Evolutionary conservation across 768 basidiomycete genomes (phyloP), one percentile per base, ranked within the genome.

Genomic region (Tulasnella sp.): DNA sequence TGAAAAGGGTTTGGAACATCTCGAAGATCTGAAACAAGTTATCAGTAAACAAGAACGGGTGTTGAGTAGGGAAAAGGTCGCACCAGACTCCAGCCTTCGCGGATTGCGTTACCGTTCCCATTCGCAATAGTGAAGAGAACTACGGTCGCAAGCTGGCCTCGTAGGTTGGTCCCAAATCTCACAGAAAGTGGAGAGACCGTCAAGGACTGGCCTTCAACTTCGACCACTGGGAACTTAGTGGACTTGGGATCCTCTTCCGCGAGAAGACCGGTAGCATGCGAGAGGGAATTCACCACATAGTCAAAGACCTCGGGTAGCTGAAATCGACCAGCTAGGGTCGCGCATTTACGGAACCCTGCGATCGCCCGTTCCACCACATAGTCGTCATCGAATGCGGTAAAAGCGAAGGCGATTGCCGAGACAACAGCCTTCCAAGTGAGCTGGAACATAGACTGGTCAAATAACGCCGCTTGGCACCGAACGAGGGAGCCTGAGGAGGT

Each of bases 61-160:
- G 58, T 31, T 79, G 40, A 39, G 73, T 21, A 75, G 73, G 44
- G 80, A 71, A 34, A 9, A 34, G 38, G 19, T n/a, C 87, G 81
- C 81, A 95, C 94, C 87, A 95, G 93, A 5, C 91, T 92, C 98
- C 98, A 99, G 36, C 97, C 97, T 84, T 97, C 95, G 40, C 97
- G 90, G 75, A 99, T 89, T 14, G 95, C 94, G 81, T 95, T 93
- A 10, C 95, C 96, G 84, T 99, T 97, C 16, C 96, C 94, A 83
- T 99, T 98, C 21, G 98, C 95, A 74, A 99, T 97, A 81, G 97
- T 97, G 87, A 99, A 99, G 75, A 99, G 86, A 12, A 99, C 95
- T 36, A 99, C 97, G 19, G 97, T 96, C 46, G 98, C 97, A 34
- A 99, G 88, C 83, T 99, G 98, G 12, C 94, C 94, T 84, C 95